phyloP scores from a whole-genome alignment of 768 basidiomycete species.

The Tricholoma sp. region DNA sequence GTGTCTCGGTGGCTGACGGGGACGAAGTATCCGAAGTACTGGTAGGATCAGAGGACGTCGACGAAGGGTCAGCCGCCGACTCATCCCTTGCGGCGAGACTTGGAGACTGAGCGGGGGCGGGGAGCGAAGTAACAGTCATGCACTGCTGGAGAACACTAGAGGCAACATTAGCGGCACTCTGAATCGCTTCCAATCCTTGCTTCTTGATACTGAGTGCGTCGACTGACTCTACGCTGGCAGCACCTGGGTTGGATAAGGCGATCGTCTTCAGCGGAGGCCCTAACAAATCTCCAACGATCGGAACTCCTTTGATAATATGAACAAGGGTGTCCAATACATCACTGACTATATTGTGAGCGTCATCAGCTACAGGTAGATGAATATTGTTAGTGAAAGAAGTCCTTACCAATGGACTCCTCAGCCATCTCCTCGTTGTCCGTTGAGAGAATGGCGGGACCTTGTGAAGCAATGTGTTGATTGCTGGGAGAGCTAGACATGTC shows the following conservation, averaged over 20 bases:
- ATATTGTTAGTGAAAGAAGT: not conserved
- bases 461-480: constrained; percentile 13
- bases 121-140: not conserved
- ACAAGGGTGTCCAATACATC: not conserved
- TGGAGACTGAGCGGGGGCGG: not conserved
- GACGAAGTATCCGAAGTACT: not conserved
- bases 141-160: not conserved
- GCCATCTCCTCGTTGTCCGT: constrained; percentile 8
- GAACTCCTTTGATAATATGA: too few species aligned
- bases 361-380: not conserved
- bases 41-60: not conserved
- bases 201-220: not conserved
- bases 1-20: not conserved
- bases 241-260: not conserved
- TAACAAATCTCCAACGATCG: not conserved
- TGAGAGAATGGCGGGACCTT: constrained; percentile 8
- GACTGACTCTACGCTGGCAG: not conserved
- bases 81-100: not conserved
- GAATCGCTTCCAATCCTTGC: not conserved
- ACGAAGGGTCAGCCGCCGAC: not conserved
- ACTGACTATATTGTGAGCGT: too few species aligned
- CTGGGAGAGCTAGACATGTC: constrained; percentile 21
- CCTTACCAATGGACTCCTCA: constrained; percentile 1
- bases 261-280: not conserved
- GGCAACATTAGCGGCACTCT: not conserved